These are phyloP conservation scores for Bipolaris bicolor DNA, from an alignment of 2,329 filamentous ascomycete species.

Conservation along the genomic window DNA sequence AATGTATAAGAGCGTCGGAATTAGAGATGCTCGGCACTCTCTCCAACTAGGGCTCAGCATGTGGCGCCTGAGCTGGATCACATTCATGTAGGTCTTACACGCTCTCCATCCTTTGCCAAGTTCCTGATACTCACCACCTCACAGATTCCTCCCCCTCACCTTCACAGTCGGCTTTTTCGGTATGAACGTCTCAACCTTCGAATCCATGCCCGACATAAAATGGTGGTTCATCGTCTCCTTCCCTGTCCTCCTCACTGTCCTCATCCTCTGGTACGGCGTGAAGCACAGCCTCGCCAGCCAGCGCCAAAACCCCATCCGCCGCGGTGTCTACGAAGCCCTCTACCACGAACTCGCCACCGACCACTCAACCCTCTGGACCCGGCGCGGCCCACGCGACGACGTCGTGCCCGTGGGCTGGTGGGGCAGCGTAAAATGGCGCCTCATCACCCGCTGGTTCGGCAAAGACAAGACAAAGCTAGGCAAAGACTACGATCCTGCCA, in stretches of 20 bases:
- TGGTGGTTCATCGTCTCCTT: slow-evolving; percentile 55
- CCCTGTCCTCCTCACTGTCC: slow-evolving; percentile 55
- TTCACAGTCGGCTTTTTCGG: slow-evolving; percentile 58
- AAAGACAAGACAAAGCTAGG: slow-evolving; percentile 50
- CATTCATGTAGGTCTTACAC: slow-evolving; percentile 64
- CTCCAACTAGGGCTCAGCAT: slow-evolving; percentile 57
- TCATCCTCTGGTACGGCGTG: slow-evolving; percentile 56
- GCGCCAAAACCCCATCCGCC: slow-evolving; percentile 54
- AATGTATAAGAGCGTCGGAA: slow-evolving; percentile 61
- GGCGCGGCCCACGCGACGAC: slow-evolving; percentile 52
- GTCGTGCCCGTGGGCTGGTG: slow-evolving; percentile 50
- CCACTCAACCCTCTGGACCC: slow-evolving; percentile 57
- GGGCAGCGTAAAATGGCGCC: slow-evolving; percentile 55
- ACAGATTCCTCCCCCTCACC: slow-evolving; percentile 63
- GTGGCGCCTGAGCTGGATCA: slow-evolving; percentile 68
- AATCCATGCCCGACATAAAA: slow-evolving; percentile 24
- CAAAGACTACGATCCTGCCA: slow-evolving; percentile 38
- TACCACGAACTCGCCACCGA: slow-evolving; percentile 56
- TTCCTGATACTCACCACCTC: background rate
- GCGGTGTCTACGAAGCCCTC: slow-evolving; percentile 59
- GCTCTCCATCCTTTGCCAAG: background rate
- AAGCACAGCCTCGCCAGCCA: slow-evolving; percentile 54
- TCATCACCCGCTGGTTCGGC: slow-evolving; percentile 56
- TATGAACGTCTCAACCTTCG: slow-evolving; percentile 59
- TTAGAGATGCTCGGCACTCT: slow-evolving; percentile 58